phyloP scores from a whole-genome alignment of 805 yeast genomes.

The Cyberlindnera mycetangii region DNA sequence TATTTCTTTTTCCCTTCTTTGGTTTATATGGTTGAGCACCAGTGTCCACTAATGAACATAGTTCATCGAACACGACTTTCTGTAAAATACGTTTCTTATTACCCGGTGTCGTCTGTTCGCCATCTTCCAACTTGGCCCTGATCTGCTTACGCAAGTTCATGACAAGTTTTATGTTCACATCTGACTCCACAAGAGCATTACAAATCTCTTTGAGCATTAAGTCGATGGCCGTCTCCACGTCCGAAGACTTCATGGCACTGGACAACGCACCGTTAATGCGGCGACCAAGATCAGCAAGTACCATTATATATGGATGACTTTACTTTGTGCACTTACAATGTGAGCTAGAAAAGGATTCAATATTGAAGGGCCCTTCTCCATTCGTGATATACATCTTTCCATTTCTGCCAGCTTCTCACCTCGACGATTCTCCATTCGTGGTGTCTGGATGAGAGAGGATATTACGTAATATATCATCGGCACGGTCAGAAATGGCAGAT shows the following conservation, averaged over 20 bases:
- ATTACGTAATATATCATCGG: no score
- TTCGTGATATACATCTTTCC: not conserved
- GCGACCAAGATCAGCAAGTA: slow-evolving; percentile 75
- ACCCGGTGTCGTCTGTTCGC: slow-evolving; percentile 43
- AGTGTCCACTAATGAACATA: slow-evolving; percentile 81
- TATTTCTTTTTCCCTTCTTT: slow-evolving; percentile 72
- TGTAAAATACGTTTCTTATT: slow-evolving; percentile 81
- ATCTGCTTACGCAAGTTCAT: slow-evolving; percentile 72
- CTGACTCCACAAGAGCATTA: slow-evolving; percentile 88
- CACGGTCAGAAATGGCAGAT: no score
- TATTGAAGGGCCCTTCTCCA: no score
- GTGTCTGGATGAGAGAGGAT: slow-evolving; percentile 2
- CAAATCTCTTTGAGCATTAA: slow-evolving; percentile 82
- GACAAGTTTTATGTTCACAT: slow-evolving; percentile 86
- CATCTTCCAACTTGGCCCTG: slow-evolving; percentile 50
- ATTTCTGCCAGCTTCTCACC: not conserved
- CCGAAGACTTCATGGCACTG: slow-evolving; percentile 53
- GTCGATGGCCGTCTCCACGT: slow-evolving; percentile 62
- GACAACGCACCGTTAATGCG: slow-evolving; percentile 73
- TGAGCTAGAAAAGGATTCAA: not conserved
- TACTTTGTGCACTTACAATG: not conserved
- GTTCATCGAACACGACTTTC: slow-evolving; percentile 91
- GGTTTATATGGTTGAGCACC: slow-evolving; percentile 67
- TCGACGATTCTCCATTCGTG: not conserved
- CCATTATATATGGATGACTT: slow-evolving; percentile 48